phyloP scores from a whole-genome alignment of 2,329 filamentous ascomycete genomes.

The Colletotrichum euphorbiae region DNA sequence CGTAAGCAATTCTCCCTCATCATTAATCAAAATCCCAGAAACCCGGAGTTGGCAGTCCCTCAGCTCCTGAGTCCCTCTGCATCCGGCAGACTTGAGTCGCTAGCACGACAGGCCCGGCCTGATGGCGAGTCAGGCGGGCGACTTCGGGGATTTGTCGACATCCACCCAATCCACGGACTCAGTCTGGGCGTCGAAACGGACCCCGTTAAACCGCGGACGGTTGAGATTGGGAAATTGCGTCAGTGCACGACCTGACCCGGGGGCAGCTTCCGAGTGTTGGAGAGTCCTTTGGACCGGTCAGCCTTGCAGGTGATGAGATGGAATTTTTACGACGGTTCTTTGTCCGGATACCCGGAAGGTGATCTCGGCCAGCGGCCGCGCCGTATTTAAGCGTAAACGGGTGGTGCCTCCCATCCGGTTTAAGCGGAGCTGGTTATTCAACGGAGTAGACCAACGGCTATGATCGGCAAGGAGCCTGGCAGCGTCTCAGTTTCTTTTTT shows the following conservation, averaged over 20 bases:
- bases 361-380: neutral
- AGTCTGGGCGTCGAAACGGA: neutral
- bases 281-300: neutral
- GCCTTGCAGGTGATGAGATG: neutral
- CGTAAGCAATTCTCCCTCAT: conserved; percentile 15
- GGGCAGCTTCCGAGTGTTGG: conserved; percentile 7
- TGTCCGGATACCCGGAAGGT: neutral
- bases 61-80: neutral
- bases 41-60: conserved; percentile 16
- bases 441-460: too few relatives aligned
- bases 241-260: conserved; percentile 5
- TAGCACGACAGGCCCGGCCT: conserved; percentile 4
- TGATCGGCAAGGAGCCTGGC: too few relatives aligned
- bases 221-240: neutral
- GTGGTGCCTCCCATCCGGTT: neutral
- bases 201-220: neutral
- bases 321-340: neutral
- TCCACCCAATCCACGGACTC: conserved; percentile 3
- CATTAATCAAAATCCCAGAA: conserved; percentile 31
- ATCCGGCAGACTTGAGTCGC: conserved; percentile 18
- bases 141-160: neutral
- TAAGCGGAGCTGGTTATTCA: too few relatives aligned
- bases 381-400: neutral
- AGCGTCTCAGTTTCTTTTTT: too few relatives aligned
- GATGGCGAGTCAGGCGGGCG: conserved; percentile 29